Percentiles rank a stretch among this genome's conserved stretches.
phyloP scores from a whole-genome alignment of 2,329 filamentous ascomycete genomes.

The Ramichloridium luteum region DNA sequence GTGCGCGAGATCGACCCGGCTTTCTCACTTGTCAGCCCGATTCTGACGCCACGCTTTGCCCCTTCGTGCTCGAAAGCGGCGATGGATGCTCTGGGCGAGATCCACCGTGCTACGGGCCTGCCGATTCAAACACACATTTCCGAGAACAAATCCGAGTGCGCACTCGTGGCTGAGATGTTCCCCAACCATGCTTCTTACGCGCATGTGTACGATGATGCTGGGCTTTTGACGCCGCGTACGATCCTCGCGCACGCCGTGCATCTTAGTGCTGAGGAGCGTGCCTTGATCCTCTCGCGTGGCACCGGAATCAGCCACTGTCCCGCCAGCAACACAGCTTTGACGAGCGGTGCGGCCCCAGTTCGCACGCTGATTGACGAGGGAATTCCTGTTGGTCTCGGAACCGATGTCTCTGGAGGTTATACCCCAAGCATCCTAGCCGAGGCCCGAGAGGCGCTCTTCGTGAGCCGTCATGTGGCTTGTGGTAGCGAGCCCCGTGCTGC shows the following conservation, averaged over 20 bases:
- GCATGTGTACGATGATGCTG: slow-evolving; percentile 62
- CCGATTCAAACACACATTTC: slow-evolving; percentile 82
- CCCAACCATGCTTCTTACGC: slow-evolving; percentile 54
- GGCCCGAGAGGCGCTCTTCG: slow-evolving; percentile 68
- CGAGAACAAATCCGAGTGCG: slow-evolving; percentile 65
- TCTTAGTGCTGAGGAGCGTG: slow-evolving; percentile 53
- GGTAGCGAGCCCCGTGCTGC: slow-evolving; percentile 35
- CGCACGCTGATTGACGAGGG: slow-evolving; percentile 61
- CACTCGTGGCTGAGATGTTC: slow-evolving; percentile 59
- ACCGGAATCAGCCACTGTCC: slow-evolving; percentile 76
- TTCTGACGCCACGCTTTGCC: slow-evolving; percentile 61
- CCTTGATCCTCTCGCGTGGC: slow-evolving; percentile 47
- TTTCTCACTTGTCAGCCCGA: slow-evolving; percentile 56
- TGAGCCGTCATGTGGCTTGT: slow-evolving; percentile 61
- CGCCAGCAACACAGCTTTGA: slow-evolving; percentile 70
- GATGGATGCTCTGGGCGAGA: slow-evolving; percentile 50
- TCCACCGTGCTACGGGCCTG: slow-evolving; percentile 51
- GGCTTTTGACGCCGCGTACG: slow-evolving; percentile 58
- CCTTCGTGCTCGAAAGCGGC: slow-evolving; percentile 41
- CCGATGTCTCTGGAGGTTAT: slow-evolving; percentile 83
- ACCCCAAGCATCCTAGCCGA: slow-evolving; percentile 69
- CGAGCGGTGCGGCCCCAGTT: slow-evolving; percentile 65
- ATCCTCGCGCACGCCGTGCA: slow-evolving; percentile 82
- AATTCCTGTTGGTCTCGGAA: slow-evolving; percentile 73
- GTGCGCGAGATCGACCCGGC: slow-evolving; percentile 54